Conservation (phyloP, 2,329 filamentous ascomycete genomes). For the Monilinia polystroma region DNA sequence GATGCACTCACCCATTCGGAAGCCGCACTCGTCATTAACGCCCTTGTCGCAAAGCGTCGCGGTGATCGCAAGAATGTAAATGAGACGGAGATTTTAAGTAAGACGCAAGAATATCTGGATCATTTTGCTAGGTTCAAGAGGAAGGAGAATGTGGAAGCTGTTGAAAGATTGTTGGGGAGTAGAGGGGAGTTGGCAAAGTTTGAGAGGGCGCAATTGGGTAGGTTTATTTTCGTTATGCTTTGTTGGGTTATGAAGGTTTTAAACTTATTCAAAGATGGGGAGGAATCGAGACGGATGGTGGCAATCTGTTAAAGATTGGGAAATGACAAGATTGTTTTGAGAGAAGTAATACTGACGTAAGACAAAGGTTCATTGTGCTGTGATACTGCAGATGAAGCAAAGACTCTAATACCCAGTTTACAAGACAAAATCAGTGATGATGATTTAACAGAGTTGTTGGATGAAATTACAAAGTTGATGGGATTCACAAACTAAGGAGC, state of each 20-base stretch:
- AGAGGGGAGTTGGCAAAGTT: constrained; percentile 84
- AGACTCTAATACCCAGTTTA: constrained; percentile 88
- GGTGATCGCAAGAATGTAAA: constrained; percentile 79
- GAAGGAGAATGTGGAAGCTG: constrained; percentile 91
- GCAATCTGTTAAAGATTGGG: background rate
- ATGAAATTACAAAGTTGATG: constrained; percentile 81
- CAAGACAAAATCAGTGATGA: constrained; percentile 88
- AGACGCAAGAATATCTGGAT: constrained; percentile 90
- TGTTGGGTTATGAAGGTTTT: background rate
- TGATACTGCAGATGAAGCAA: constrained; percentile 90
- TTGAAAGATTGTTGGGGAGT: constrained; percentile 79
- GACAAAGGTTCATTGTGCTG: constrained; percentile 80
- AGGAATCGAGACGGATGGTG: too few species aligned
- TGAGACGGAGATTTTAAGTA: constrained; percentile 80
- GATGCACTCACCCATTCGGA: constrained; percentile 91
- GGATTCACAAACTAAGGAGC: constrained; percentile 33
- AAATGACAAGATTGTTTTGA: background rate
- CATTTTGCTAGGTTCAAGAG: constrained; percentile 95
- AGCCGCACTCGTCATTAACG: constrained; percentile 87
- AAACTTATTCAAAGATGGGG: too few species aligned
- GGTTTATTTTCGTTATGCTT: constrained; percentile 35
- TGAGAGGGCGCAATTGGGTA: constrained; percentile 89
- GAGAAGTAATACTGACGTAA: constrained; percentile 8
- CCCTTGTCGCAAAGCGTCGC: constrained; percentile 76
- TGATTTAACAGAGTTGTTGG: constrained; percentile 80